Evolutionary conservation across 805 yeast genomes (phyloP).

Genomic region (Yamadazyma olivae): DNA sequence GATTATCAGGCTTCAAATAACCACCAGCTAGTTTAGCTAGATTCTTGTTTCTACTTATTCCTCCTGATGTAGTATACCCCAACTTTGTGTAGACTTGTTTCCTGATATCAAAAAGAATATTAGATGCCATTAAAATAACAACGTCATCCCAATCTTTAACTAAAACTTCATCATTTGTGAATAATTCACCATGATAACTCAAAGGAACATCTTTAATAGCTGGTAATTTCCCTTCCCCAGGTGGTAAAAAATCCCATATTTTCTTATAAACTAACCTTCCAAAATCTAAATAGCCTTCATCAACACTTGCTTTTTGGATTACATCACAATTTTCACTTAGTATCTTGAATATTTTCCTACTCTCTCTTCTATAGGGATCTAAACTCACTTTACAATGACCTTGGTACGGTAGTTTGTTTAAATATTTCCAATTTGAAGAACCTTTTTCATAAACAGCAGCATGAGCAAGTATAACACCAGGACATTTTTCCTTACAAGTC

Average conservation of each 20-base stretch:
- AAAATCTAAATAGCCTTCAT: constrained; percentile 85
- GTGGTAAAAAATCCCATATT: constrained; percentile 47
- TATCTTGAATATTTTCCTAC: constrained; percentile 70
- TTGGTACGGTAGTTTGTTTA: constrained; percentile 55
- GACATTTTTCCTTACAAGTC: constrained; percentile 73
- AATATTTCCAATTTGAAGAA: constrained; percentile 77
- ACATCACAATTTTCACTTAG: constrained; percentile 59
- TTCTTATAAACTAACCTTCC: constrained; percentile 58
- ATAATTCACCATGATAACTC: constrained; percentile 30
- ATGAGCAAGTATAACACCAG: constrained; percentile 73
- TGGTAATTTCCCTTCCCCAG: constrained; percentile 37
- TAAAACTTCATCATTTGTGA: constrained; percentile 5
- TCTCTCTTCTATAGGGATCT: constrained; percentile 88
- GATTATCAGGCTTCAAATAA: constrained; percentile 79
- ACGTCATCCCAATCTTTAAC: constrained; percentile 74
- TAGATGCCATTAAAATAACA: constrained; percentile 63
- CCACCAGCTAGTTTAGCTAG: constrained; percentile 88
- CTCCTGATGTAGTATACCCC: constrained; percentile 88
- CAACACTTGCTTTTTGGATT: constrained; percentile 94
- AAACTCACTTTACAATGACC: constrained; percentile 76
- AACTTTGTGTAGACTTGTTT: constrained; percentile 48
- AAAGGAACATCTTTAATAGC: constrained; percentile 34
- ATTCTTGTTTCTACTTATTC: constrained; percentile 72
- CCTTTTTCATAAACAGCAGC: constrained; percentile 93
- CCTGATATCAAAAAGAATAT: constrained; percentile 54